Base-by-base conservation (phyloP, 139 green algal species). In the Micractinium sp. region DNA sequence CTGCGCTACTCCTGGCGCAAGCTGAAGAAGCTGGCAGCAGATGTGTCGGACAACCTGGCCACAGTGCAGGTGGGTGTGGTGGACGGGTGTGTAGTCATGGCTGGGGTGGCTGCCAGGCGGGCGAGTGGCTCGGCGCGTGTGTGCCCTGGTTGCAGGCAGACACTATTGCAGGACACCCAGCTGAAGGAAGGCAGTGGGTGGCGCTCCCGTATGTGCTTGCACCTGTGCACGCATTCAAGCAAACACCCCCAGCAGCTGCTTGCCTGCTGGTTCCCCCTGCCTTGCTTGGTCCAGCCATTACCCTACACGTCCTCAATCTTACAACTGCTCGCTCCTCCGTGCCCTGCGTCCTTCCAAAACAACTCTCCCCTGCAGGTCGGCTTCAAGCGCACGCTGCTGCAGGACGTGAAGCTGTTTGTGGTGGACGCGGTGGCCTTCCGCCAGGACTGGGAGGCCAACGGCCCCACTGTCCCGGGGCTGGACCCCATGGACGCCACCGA, bases 1-100 rank as follows among this genome's bases (percentile, higher is more conserved):
- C 91, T 98, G 91, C 93, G 94, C 82, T 97, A 98, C 92, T 93
- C 92, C 83, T 98, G 97, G 97, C 97, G 97, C 92, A 98, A 98
- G 93, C 93, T 99, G 79, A 93, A 93, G 71, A 97, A 97, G 94
- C 93, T 97, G 84, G 90, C 95, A 1, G 95, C 91, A 0, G 95
- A 98, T 56, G 94, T 97, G 36, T 94, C 92, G 13, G 95, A 99
- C 91, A 96, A 95, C 84, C 95, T 99, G 63, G 93, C 94, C 2
- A 84, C 93, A 0, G 91, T 98, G 39, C 96, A 99, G 93, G 95
- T 96, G 91, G 85, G 89, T 67, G 19, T 19, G 36, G 14, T 12
- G 76, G 35, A 0, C 1, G 77, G 18, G 20, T 27, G 18, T n/a
- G 35, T 81, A 3, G n/a, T 1, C 25, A 33, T 5, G 9, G 75